phyloP scores from a whole-genome alignment of 768 basidiomycete species.

The Lentinula boryana region DNA sequence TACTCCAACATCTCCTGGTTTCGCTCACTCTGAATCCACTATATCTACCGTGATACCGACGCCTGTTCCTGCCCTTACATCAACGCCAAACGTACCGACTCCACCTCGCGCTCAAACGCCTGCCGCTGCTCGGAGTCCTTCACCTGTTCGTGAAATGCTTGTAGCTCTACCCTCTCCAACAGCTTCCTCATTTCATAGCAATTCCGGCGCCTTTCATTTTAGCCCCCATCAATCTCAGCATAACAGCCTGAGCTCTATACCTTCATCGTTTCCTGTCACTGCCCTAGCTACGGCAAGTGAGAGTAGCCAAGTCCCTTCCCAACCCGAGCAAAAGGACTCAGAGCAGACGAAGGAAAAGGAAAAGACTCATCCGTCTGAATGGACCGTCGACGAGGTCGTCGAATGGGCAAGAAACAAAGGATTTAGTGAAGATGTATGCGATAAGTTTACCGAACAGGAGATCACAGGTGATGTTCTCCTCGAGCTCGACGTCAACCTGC shows the following conservation, averaged over 20 bases:
- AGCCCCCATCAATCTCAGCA: slow-evolving; percentile 29
- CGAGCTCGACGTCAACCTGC: slow-evolving; percentile 85
- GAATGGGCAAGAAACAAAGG: slow-evolving; percentile 83
- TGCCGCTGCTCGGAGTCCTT: not conserved
- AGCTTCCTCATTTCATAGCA: slow-evolving; percentile 16
- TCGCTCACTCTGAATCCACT: not conserved
- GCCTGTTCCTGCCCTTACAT: slow-evolving; percentile 22
- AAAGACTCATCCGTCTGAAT: slow-evolving; percentile 54
- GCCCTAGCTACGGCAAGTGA: not conserved
- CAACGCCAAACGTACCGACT: slow-evolving; percentile 9
- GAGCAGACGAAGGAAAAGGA: not conserved
- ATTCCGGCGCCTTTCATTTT: slow-evolving; percentile 4
- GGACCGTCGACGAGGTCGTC: slow-evolving; percentile 85
- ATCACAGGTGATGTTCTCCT: slow-evolving; percentile 96
- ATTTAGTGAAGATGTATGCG: slow-evolving; percentile 77
- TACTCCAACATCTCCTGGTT: slow-evolving; percentile 19
- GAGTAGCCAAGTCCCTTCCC: not conserved
- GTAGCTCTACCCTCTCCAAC: slow-evolving; percentile 19
- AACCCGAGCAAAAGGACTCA: not conserved
- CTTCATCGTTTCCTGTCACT: slow-evolving; percentile 11
- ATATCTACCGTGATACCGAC: slow-evolving; percentile 9
- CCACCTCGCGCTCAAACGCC: not conserved
- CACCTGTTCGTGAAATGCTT: slow-evolving; percentile 23
- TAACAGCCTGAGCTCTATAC: slow-evolving; percentile 29
- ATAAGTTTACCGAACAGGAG: slow-evolving; percentile 97